These are phyloP conservation scores for Xylariaceae sp. DNA, from an alignment of 2,329 filamentous ascomycete genomes.

Conservation along the genomic window DNA sequence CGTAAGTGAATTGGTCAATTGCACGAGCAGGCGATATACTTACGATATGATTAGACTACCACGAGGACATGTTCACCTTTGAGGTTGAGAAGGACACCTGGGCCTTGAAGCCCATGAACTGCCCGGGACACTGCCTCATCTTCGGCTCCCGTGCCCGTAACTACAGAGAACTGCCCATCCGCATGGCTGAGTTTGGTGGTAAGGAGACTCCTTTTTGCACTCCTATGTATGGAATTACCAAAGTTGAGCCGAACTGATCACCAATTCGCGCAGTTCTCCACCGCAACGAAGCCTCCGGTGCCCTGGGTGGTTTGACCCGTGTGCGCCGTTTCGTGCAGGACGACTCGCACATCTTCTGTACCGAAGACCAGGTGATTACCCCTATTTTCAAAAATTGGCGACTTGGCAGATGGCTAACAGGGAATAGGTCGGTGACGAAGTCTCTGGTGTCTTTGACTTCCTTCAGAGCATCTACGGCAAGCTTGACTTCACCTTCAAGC, in stretches of 20 bases:
- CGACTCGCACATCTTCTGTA: slow-evolving; percentile 86
- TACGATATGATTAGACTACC: slow-evolving; percentile 50
- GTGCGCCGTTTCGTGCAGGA: slow-evolving; percentile 87
- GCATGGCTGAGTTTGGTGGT: slow-evolving; percentile 76
- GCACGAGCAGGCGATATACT: not conserved
- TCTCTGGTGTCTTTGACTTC: slow-evolving; percentile 62
- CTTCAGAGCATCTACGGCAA: slow-evolving; percentile 66
- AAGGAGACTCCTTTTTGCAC: too few species aligned
- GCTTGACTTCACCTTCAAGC: slow-evolving; percentile 77
- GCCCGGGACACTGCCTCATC: slow-evolving; percentile 80
- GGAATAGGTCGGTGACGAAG: slow-evolving; percentile 13
- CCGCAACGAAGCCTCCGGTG: slow-evolving; percentile 77
- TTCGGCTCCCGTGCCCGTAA: slow-evolving; percentile 69
- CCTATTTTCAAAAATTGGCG: too few species aligned
- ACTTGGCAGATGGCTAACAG: not conserved
- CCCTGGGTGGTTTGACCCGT: slow-evolving; percentile 74
- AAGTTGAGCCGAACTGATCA: not conserved
- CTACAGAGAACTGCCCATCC: slow-evolving; percentile 75
- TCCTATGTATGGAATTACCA: too few species aligned
- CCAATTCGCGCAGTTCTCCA: slow-evolving; percentile 53
- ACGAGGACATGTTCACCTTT: slow-evolving; percentile 71
- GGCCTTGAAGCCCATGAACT: slow-evolving; percentile 90
- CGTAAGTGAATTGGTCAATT: slow-evolving; percentile 28
- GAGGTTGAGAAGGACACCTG: slow-evolving; percentile 59
- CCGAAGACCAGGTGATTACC: slow-evolving; percentile 38